Evolutionary conservation across 78 protist species (phyloP), one percentile per base, ranked within the genome.

Genomic region (Chrysochromulina parva): DNA sequence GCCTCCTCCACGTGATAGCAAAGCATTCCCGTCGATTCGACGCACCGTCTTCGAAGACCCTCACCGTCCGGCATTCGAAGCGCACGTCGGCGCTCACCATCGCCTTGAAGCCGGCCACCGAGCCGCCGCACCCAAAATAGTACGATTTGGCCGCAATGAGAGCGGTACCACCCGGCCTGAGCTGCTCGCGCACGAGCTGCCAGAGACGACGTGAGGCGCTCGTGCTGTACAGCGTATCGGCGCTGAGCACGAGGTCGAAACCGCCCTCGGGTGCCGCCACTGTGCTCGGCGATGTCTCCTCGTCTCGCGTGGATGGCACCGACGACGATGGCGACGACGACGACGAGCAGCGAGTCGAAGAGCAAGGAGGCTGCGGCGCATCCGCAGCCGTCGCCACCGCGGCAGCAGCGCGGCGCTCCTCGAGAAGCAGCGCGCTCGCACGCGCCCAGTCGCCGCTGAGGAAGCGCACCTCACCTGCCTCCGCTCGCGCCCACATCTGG

Each of bases 21-120:
- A 76, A 59, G 14, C 48, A 57, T 59, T 76, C 85, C 24, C 85
- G 85, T 59, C 85, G 85, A 10, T 76, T 76, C 59, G 59, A 52
- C 38, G n/a, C 38, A 0, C 85, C 85, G 28, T 76, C 59, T 16
- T 76, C 85, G 10, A 76, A 2, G 6, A 11, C 11, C 55, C 16
- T 3, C 26, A 26, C 58, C 3, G n/a, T 48, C n/a, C 3, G 0
- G 28, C 59, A 48, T 28, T 17, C n/a, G 85, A 76, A 76, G 7
- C 59, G 59, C 38, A 24, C 85, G 1, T 76, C 85, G 1, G 58
- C 85, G 1, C 5, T 47, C 1, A 76, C 85, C 19, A 76, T 4
- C 85, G 55, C 19, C 13, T 10, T 1, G 58, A 78, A 53, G 6
- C 2, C 22, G 16, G 86, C 86, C 6, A 78, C 86, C 57, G 58